Conservation (phyloP, 1,139 yeast species). For the Yamadazyma kanchanaburiensis region DNA sequence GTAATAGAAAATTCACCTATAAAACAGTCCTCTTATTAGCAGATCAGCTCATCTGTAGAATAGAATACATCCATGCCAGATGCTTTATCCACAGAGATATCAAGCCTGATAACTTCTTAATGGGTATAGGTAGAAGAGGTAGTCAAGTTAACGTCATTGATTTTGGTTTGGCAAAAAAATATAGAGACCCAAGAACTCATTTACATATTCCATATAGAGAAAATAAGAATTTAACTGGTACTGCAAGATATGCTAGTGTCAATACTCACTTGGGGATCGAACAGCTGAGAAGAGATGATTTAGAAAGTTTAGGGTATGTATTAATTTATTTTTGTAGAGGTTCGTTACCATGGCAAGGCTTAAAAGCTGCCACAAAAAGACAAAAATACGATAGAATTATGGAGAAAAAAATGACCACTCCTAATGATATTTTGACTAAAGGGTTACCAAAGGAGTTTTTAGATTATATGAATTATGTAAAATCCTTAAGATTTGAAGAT, state of each 20-base stretch:
- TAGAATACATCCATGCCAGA: slow-evolving; percentile 93
- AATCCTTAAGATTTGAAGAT: slow-evolving; percentile 90
- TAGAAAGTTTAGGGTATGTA: slow-evolving; percentile 94
- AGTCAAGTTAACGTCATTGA: slow-evolving; percentile 95
- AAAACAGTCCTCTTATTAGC: slow-evolving; percentile 92
- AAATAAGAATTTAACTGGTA: slow-evolving; percentile 93
- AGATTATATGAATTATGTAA: slow-evolving; percentile 83
- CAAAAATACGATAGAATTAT: slow-evolving; percentile 95
- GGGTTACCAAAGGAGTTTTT: slow-evolving; percentile 92
- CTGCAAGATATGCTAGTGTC: slow-evolving; percentile 94
- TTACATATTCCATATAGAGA: slow-evolving; percentile 95
- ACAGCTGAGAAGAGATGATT: slow-evolving; percentile 94
- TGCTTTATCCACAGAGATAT: slow-evolving; percentile 90
- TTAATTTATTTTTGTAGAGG: slow-evolving; percentile 94
- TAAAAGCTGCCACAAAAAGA: slow-evolving; percentile 94
- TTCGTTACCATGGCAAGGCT: slow-evolving; percentile 97
- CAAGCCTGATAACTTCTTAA: slow-evolving; percentile 93
- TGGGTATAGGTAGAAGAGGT: slow-evolving; percentile 96
- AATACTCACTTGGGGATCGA: slow-evolving; percentile 97
- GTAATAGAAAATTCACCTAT: slow-evolving; percentile 88
- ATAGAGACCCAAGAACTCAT: slow-evolving; percentile 93
- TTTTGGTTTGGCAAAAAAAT: slow-evolving; percentile 95
- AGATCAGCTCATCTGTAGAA: slow-evolving; percentile 90
- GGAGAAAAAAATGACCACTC: slow-evolving; percentile 94
- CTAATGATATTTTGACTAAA: slow-evolving; percentile 82